These are phyloP conservation scores for Ophiocordyceps camponoti-floridani DNA, from an alignment of 2,329 filamentous ascomycete species.

Conservation along the genomic window DNA sequence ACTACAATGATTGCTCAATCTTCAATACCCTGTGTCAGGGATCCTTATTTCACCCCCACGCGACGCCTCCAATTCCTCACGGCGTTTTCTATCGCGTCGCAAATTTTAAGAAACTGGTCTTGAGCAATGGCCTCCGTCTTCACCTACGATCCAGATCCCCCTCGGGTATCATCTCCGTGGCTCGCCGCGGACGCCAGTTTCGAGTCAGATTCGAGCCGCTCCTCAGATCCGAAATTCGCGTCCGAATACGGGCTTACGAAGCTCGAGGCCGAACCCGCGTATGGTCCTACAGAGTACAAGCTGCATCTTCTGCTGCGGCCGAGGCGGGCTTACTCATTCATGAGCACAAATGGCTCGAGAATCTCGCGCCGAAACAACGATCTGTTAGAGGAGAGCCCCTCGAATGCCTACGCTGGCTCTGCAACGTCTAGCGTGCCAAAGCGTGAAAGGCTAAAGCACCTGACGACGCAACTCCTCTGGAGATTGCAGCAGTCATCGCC, in stretches of 20 bases:
- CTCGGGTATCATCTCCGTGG: constrained; percentile 84
- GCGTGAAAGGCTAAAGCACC: constrained; percentile 70
- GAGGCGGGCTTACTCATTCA: constrained; percentile 52
- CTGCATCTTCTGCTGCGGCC: constrained; percentile 72
- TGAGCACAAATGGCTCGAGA: constrained; percentile 35
- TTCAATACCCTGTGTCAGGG: no score
- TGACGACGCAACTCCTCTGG: constrained; percentile 93
- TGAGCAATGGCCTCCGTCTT: constrained; percentile 76
- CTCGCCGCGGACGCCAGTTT: constrained; percentile 33
- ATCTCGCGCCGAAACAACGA: constrained; percentile 1
- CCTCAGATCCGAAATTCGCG: constrained; percentile 20
- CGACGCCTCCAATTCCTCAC: no score
- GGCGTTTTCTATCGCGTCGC: no score
- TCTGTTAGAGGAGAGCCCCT: constrained; percentile 1
- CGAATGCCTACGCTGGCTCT: constrained; percentile 10
- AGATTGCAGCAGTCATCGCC: constrained; percentile 86
- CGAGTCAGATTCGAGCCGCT: constrained; percentile 14
- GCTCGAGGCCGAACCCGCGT: constrained; percentile 78
- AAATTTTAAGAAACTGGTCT: no score
- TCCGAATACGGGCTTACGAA: constrained; percentile 52
- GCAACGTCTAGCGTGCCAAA: constrained; percentile 46
- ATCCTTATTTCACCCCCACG: no score
- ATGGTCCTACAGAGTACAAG: constrained; percentile 93
- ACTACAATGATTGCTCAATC: no score
- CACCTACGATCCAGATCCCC: constrained; percentile 79